These are phyloP conservation scores for Brassica hybrid DNA, from an alignment of 441 rosid species.

Conservation along the genomic window DNA sequence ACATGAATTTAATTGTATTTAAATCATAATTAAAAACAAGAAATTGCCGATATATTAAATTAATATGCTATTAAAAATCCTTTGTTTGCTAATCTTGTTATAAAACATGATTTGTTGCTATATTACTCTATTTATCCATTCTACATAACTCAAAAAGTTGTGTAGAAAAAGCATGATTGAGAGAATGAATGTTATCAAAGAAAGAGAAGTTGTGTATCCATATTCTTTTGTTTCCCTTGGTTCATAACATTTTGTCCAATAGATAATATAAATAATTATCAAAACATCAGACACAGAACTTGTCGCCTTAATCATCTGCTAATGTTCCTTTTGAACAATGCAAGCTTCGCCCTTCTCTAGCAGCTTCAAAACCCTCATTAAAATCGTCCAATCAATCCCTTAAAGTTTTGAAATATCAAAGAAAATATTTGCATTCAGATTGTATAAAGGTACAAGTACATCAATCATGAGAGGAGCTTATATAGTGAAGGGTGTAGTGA, in stretches of 20 bases:
- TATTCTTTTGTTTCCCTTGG: neutral
- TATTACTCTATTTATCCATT: no score
- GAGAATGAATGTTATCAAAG: neutral
- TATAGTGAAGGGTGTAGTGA: neutral
- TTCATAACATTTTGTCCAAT: neutral
- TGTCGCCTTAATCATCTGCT: neutral
- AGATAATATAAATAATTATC: neutral
- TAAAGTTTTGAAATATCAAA: no score
- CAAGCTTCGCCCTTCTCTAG: no score
- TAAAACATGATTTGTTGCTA: no score
- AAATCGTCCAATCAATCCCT: no score
- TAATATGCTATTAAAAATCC: neutral
- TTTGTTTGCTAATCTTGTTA: neutral
- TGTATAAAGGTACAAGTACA: neutral
- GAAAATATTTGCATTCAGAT: no score
- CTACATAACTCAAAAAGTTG: neutral
- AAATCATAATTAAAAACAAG: no score
- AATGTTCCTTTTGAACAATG: neutral
- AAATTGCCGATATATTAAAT: no score
- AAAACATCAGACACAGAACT: neutral
- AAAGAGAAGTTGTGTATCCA: neutral
- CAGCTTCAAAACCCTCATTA: no score
- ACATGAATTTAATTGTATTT: no score
- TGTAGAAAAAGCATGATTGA: no score
- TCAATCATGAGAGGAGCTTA: neutral